Evolutionary conservation across 768 basidiomycete species (phyloP), one percentile per base, ranked within the genome.

Genomic region (Amanita rimosa): DNA sequence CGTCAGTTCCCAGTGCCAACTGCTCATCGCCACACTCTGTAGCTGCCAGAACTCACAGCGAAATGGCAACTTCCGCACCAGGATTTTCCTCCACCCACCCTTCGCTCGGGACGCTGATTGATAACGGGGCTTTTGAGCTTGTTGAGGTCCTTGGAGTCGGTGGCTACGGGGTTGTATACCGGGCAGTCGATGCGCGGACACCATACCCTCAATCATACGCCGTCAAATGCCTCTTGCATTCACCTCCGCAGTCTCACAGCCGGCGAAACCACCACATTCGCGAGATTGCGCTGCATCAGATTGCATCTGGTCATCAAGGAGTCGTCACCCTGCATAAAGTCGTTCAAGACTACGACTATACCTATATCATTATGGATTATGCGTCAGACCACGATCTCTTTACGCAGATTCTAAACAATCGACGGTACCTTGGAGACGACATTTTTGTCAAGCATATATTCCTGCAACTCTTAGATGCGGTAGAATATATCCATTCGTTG

Each of bases 111-210:
- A 82, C 83, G 53, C 65, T 79, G 61, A 89, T 98, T 70, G 90
- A 94, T 73, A 74, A 78, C 54, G 83, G 81, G 55, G 69, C 78
- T 43, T 78, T 97, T 51, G 78, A 92, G 64, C 82, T 98, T 52
- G 77, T 86, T 57, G 80, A 86, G 58, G 76, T 94, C 53, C 78
- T 98, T 44, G 95, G 95, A 31, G 79, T 86, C 29, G 95, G 95
- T 10, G 94, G 94, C 19, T 98, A 96, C 61, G 95, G 95, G 48
- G 83, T 93, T 57, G 95, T 97, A 9, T 96, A 95, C 64, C 85
- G 87, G 49, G 94, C 90, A 21, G 71, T 86, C 51, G 85, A 87
- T 60, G 64, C 67, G 10, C 70, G 60, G 46, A 68, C 74, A 55
- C 65, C 70, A 34, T 67, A 71, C 40, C 67, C 63, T 16, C 67